Base-by-base conservation (phyloP, 768 basidiomycete genomes). In the Pisolithus microcarpus region DNA sequence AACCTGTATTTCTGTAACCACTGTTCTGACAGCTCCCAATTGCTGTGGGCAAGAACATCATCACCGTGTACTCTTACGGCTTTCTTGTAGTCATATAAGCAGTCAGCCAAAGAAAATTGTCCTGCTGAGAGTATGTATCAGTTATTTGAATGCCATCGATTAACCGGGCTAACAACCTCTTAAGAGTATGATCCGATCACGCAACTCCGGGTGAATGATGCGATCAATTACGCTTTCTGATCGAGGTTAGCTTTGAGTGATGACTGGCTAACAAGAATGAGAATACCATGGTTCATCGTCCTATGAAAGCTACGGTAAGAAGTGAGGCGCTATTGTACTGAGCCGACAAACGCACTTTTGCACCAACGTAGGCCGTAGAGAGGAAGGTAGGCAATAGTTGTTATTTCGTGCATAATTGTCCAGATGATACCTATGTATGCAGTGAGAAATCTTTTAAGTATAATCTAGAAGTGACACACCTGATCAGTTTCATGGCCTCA, bases 221-320 rank as follows among this genome's bases (percentile, higher is more conserved):
- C 84, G 81, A 65, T 96, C 93, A 59, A 96, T 91, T n/a, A 87
- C 77, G 58, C 89, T 87, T 65, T 94, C 93, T 92, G 61, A 10
- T 60, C 43, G 7, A 42, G 43, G 44, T 56, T 46, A 67, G 52
- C 38, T 40, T 2, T 43, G 28, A 43, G n/a, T 11, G 46, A 51
- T 44, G 37, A 49, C 47, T 8, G 49, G 18, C 5, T 26, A 38
- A 52, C 39, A 3, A 47, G 49, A 64, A 76, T 44, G 34, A 34
- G 5, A 11, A 34, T 55, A 86, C 87, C 88, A 62, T 96, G 93
- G 42, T 91, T 85, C 31, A 96, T 78, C 7, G 87, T 86, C 62
- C 87, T 87, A 52, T 30, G 37, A 44, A 40, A 26, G 9, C 23
- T n/a, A 40, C n/a, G 19, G 31, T 60, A 38, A 63, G 16, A 30